Evolutionary conservation across 1,284 basidiomycete genomes (phyloP), one percentile per base, ranked within the genome.

Genomic region (Wolfiporia cocos): DNA sequence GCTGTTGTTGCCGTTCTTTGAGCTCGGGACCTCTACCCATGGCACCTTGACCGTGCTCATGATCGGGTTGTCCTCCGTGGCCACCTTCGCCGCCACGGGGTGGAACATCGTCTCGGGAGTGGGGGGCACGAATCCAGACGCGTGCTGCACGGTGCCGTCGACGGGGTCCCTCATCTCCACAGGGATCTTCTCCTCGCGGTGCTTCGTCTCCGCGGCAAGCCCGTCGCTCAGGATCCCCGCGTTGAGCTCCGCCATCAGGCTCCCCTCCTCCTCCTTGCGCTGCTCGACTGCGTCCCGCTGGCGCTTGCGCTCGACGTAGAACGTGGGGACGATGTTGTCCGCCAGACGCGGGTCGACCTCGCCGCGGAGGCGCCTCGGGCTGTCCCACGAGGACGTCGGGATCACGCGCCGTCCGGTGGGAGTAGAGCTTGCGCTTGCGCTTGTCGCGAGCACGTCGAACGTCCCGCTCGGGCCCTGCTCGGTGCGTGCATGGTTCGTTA

Each of bases 251-350:
- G 53, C 45, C 56, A 64, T 61, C 20, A 65, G 53, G 10, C 48
- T 46, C 26, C 56, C 58, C 40, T 62, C 56, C 39, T 54, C 46
- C 38, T 54, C 54, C 49, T 62, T 58, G 34, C 62, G 50, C 48
- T 62, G 51, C 3, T 54, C 49, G 48, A 67, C 58, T 2, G 54
- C 45, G 31, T 59, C 54, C 39, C 60, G 58, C 49, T 65, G 58
- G 30, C 51, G 55, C 50, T 62, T 62, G 21, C 57, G 53, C 34
- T 59, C 52, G 37, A 60, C 44, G 52, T 58, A 58, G 46, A 49
- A 58, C 5, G 46, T 26, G 14, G 55, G 56, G 30, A 59, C 56
- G 36, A 56, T 48, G 46, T 58, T 46, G 32, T 59, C 57, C n/a
- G n/a, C n/a, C n/a, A n/a, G n/a, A n/a, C n/a, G n/a, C 37, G 50